Evolutionary conservation across 2,329 filamentous ascomycete species (phyloP), one percentile per base, ranked within the genome.

Genomic region (Fusarium pininemorale): DNA sequence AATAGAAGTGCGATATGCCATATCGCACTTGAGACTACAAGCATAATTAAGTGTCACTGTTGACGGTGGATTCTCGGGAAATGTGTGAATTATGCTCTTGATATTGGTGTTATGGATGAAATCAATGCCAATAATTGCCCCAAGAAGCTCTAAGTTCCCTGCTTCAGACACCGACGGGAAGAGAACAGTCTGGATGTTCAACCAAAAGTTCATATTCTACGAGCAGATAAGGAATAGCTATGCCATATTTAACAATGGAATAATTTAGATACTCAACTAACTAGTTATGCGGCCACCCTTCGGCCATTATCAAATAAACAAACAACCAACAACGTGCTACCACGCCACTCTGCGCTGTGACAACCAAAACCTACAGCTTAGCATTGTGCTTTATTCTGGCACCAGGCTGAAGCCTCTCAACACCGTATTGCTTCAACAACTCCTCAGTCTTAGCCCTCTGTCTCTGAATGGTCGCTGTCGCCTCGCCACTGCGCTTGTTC

Each of bases 401-500:
- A 35, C 89, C 89, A 22, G 88, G 86, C 81, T 91, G 83, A 48
- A 80, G 80, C 65, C 79, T 82, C 79, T 81, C 77, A 16, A 86
- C 79, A 18, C 83, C 83, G 79, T 91, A 90, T 82, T 90, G 82
- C 81, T 85, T 88, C 80, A 94, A 86, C 81, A 96, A 78, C 84
- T 91, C 86, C 77, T 89, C 89, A 22, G 91, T 89, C 85, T 88
- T 91, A 78, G 86, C 83, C 81, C 86, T 88, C 85, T 96, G 93
- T 80, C 84, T 85, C 76, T 87, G 83, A 65, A 95, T 90, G 80
- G 88, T 88, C 69, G 87, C 85, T 48, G 91, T 86, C 53, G 91
- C 88, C 75, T 87, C 89, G 73, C 84, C 81, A 64, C 90, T 91
- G 74, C 90, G 88, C 83, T 89, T 92, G 82, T 94, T 95, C 87